phyloP scores from a whole-genome alignment of 1,284 basidiomycete genomes.

The Rhodotorula sp. region DNA sequence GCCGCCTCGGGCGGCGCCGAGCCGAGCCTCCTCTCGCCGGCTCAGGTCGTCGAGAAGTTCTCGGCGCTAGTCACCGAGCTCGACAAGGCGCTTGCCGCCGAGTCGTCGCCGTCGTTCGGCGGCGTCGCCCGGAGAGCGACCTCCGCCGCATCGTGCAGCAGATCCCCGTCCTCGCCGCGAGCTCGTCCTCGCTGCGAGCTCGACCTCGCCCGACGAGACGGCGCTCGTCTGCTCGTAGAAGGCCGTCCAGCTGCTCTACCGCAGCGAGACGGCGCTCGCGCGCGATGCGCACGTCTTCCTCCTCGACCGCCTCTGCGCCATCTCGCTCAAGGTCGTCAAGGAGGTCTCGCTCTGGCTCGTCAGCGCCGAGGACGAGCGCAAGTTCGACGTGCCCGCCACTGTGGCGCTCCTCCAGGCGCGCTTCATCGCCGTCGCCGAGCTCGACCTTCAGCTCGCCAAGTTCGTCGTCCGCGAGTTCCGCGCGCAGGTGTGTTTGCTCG shows the following conservation, averaged over 20 bases:
- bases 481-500: no score
- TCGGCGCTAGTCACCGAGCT: slow-evolving; percentile 67
- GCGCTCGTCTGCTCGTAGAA: slow-evolving; percentile 92
- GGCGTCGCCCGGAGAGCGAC: slow-evolving; percentile 77
- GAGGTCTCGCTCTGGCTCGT: slow-evolving; percentile 97
- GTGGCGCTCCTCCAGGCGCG: slow-evolving; percentile 81
- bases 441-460: slow-evolving; percentile 90
- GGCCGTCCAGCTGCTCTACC: slow-evolving; percentile 84
- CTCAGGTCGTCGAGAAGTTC: slow-evolving; percentile 51
- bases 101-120: slow-evolving; percentile 58
- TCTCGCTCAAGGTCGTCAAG: slow-evolving; percentile 88
- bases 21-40: slow-evolving; percentile 33
- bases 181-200: slow-evolving; percentile 74
- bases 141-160: slow-evolving; percentile 79
- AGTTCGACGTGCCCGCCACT: slow-evolving; percentile 94
- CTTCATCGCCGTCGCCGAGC: slow-evolving; percentile 73
- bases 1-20: slow-evolving; percentile 21
- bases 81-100: slow-evolving; percentile 71
- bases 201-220: slow-evolving; percentile 77
- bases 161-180: slow-evolving; percentile 74
- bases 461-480: slow-evolving; percentile 73
- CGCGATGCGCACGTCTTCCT: slow-evolving; percentile 88
- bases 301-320: slow-evolving; percentile 82
- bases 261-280: slow-evolving; percentile 75
- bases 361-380: slow-evolving; percentile 97